Evolutionary conservation across 345 rosid species (phyloP).

Genomic region (Moricandia arvensis): DNA sequence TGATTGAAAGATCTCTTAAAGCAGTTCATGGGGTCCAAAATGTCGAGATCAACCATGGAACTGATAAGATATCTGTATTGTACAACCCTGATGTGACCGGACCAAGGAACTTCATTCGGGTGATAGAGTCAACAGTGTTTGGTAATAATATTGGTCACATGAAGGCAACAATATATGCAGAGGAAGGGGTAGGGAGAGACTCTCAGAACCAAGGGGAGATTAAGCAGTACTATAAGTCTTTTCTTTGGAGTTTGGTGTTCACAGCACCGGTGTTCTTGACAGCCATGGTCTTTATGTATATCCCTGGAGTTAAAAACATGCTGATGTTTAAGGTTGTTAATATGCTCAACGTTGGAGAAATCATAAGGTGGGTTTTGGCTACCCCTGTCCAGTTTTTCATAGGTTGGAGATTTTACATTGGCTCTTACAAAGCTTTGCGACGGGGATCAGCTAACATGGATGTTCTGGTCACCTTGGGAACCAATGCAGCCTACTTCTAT

Average conservation of each 20-base stretch:
- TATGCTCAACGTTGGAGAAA: slow-evolving; percentile 68
- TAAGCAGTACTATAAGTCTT: slow-evolving; percentile 58
- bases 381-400: slow-evolving; percentile 89
- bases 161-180: slow-evolving; percentile 65
- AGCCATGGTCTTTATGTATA: slow-evolving; percentile 83
- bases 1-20: slow-evolving; percentile 59
- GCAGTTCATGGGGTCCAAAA: slow-evolving; percentile 79
- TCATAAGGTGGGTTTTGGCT: slow-evolving; percentile 64
- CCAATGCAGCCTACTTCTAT: slow-evolving; percentile 91
- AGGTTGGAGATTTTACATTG: slow-evolving; percentile 75
- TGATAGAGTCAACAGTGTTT: slow-evolving; percentile 72
- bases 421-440: slow-evolving; percentile 75
- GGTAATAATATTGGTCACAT: slow-evolving; percentile 56
- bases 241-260: slow-evolving; percentile 83
- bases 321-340: slow-evolving; percentile 67
- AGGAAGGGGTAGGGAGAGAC: slow-evolving; percentile 61
- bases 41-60: slow-evolving; percentile 33
- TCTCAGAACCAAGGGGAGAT: slow-evolving; percentile 58
- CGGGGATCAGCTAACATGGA: slow-evolving; percentile 94
- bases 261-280: slow-evolving; percentile 75
- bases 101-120: slow-evolving; percentile 67
- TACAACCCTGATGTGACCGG: slow-evolving; percentile 73
- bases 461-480: slow-evolving; percentile 83
- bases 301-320: slow-evolving; percentile 59
- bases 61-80: slow-evolving; percentile 51